Conservation (phyloP, 192 early-diverging fungal genomes). For the Backusella morwellensis region DNA sequence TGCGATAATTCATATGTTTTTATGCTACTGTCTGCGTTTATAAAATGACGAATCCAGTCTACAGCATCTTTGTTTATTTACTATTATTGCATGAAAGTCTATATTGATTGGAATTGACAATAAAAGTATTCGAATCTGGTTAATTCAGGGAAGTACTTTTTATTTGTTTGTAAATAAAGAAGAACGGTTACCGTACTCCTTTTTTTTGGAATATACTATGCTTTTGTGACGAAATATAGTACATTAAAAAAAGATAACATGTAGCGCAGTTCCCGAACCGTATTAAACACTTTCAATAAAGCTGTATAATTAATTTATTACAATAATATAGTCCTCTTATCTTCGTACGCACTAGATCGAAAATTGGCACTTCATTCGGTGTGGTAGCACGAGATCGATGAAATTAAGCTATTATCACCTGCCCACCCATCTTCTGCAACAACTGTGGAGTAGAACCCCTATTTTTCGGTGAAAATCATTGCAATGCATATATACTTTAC, state of each 20-base stretch:
- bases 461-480: not conserved
- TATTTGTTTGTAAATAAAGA: not conserved
- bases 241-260: not conserved
- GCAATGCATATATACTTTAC: not conserved
- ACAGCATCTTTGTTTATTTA: not conserved
- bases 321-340: not conserved
- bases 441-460: slow-evolving; percentile 3
- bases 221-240: not conserved
- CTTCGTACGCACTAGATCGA: not conserved
- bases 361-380: not conserved
- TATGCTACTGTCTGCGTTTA: not conserved
- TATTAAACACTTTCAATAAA: not conserved
- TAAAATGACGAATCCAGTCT: not conserved
- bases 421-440: not conserved
- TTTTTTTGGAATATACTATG: not conserved
- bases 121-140: not conserved
- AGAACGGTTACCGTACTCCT: not conserved
- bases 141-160: not conserved
- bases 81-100: not conserved
- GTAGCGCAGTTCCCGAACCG: not conserved
- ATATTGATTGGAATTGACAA: not conserved
- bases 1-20: not conserved
- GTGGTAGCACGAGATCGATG: not conserved
- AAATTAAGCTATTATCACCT: slow-evolving; percentile 6
- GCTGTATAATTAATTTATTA: not conserved